Conservation (phyloP, 2,329 filamentous ascomycete species). For the Apiospora kogelbergensis region DNA sequence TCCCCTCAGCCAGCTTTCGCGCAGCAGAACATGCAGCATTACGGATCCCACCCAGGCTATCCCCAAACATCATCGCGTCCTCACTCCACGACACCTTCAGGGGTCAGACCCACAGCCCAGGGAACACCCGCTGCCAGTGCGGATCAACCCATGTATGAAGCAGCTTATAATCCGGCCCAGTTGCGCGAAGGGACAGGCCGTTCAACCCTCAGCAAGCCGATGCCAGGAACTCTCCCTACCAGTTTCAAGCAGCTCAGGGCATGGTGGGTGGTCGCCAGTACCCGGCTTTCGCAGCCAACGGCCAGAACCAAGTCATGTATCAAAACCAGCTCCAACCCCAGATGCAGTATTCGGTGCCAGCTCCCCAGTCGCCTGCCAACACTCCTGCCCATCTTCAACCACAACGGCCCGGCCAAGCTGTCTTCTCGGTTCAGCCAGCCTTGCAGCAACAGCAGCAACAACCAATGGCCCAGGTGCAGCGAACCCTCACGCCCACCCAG, state of each 20-base stretch:
- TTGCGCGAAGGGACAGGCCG: neutral
- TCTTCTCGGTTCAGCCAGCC: neutral
- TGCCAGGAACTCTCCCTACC: neutral
- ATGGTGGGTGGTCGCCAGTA: neutral
- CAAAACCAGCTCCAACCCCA: conserved; percentile 14
- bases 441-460: neutral
- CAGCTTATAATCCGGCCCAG: neutral
- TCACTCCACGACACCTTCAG: neutral
- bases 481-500: neutral
- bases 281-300: neutral
- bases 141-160: neutral
- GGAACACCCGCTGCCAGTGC: neutral
- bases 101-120: neutral
- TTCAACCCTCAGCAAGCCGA: neutral
- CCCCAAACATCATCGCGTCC: neutral
- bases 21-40: neutral
- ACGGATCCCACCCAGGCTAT: neutral
- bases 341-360: conserved; percentile 12
- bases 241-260: neutral
- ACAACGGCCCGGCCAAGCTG: neutral
- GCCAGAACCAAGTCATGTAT: neutral
- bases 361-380: conserved; percentile 16
- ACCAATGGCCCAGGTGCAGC: neutral
- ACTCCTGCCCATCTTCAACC: neutral
- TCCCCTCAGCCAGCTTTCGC: neutral